Base-by-base conservation (phyloP, 371 early-diverging fungal species). In the Mucor velutinosus region DNA sequence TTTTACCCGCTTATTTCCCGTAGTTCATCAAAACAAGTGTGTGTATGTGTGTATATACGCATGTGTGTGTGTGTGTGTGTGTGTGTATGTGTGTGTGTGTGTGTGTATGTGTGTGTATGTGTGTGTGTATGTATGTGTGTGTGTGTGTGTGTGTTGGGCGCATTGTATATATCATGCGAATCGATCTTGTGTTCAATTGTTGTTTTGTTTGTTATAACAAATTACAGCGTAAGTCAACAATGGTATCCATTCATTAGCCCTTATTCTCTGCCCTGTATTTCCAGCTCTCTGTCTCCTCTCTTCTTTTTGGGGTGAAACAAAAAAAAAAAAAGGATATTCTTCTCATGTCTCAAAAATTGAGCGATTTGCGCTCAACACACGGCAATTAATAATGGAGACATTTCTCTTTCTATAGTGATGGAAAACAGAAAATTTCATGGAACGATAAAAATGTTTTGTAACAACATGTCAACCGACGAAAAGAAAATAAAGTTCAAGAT, bases 101-200 rank as follows among this genome's bases (percentile, higher is more conserved):
- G n/a, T n/a, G n/a, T n/a, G n/a, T n/a, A n/a, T n/a, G n/a, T n/a
- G n/a, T n/a, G n/a, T n/a, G n/a, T n/a, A n/a, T n/a, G n/a, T n/a
- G n/a, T n/a, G n/a, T n/a, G n/a, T 30, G 30, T 30, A 30, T 4
- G 30, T 4, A 30, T 30, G 30, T 30, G 30, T 30, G 30, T 30
- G 14, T 37, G 37, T 37, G 37, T 37, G 37, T 37, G 37, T 37
- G 21, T 23, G 49, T 27, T 32, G 39, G 62, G 47, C 51, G 62
- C 49, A 62, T 62, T 64, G 64, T 64, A 55, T 64, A 25, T 25
- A 64, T 64, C 64, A 64, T 64, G 64, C 25, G 64, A 64, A 56
- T 64, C 55, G 64, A 64, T 64, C 64, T 55, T 64, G 64, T 64
- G 64, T 29, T 55, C 64, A 25, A 56, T 39, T 41, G 17, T 64